Percentiles rank a stretch among this genome's conserved stretches.
Conservation (phyloP, 805 yeast genomes). For the Candida gorgasii region DNA sequence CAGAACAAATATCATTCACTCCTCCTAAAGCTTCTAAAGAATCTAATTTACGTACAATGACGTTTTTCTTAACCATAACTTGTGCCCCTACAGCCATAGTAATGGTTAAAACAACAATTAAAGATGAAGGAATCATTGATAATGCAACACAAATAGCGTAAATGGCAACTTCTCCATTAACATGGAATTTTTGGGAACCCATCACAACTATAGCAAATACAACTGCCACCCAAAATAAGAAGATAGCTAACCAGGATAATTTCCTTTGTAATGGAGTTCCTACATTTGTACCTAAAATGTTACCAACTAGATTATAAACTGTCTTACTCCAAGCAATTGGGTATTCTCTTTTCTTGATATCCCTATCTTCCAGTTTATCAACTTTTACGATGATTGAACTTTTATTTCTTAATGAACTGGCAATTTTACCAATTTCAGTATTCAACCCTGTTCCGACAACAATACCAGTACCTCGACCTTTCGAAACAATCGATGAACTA, state of each 20-base stretch:
- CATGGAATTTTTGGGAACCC: conserved; percentile 36
- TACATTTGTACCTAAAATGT: conserved; percentile 47
- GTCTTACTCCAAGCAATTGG: conserved; percentile 38
- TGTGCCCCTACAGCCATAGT: conserved; percentile 45
- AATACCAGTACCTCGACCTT: conserved; percentile 44
- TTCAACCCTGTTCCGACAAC: conserved; percentile 38
- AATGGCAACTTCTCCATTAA: conserved; percentile 36
- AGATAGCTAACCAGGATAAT: conserved; percentile 50
- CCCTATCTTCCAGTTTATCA: conserved; percentile 38
- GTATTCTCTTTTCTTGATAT: conserved; percentile 38
- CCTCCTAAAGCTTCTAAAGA: conserved; percentile 42
- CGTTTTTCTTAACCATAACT: conserved; percentile 36
- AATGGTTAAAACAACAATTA: conserved; percentile 39
- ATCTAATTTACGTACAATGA: conserved; percentile 38
- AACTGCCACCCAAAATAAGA: conserved; percentile 48
- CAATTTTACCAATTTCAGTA: conserved; percentile 46
- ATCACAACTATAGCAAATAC: conserved; percentile 40
- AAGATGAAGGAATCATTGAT: conserved; percentile 41
- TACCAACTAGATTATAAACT: conserved; percentile 41
- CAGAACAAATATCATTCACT: conserved; percentile 41
- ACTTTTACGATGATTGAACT: conserved; percentile 26
- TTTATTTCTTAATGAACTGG: conserved; percentile 29
- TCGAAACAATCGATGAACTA: conserved; percentile 40
- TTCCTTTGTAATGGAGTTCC: conserved; percentile 49
- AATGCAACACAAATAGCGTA: conserved; percentile 43